A percentile compares a stretch with the other conserved stretches of the same genome.
These are phyloP conservation scores for Pichia sp. DNA, from an alignment of 1,139 yeast genomes.

Conservation along the genomic window DNA sequence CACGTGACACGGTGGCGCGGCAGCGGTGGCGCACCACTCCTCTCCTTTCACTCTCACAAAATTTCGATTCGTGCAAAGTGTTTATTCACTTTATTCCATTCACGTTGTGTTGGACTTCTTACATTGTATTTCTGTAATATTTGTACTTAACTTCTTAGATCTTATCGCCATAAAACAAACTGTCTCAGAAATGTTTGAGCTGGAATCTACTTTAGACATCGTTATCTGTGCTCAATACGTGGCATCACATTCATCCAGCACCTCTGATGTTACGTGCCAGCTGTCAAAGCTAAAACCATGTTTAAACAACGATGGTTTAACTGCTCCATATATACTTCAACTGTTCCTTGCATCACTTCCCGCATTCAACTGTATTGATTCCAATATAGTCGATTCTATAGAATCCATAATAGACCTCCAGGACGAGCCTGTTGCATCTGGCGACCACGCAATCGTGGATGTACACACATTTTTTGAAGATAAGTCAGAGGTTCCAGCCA, in stretches of 20 bases:
- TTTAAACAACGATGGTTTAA: neutral
- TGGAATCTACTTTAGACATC: slow-evolving; percentile 3
- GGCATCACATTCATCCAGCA: neutral
- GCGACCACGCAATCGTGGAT: neutral
- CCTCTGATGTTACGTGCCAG: neutral
- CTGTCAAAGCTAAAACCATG: slow-evolving; percentile 1
- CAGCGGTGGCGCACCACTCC: too few relatives aligned
- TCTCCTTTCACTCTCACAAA: too few relatives aligned
- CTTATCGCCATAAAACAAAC: too few relatives aligned
- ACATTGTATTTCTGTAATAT: too few relatives aligned
- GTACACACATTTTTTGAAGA: slow-evolving; percentile 5
- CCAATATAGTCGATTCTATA: neutral
- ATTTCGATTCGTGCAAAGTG: too few relatives aligned
- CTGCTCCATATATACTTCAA: neutral
- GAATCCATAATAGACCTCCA: slow-evolving; percentile 3
- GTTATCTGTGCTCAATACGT: slow-evolving; percentile 5
- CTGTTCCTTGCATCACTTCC: slow-evolving; percentile 10
- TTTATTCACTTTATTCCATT: too few relatives aligned
- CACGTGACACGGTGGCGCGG: neutral
- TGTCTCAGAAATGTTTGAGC: slow-evolving; percentile 2
- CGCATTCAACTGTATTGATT: neutral
- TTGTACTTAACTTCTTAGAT: too few relatives aligned
- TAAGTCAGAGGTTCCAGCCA: neutral
- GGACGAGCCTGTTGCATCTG: neutral
- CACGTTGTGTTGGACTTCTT: too few relatives aligned